These are phyloP conservation scores for Xylaria arbuscula DNA, from an alignment of 2,329 filamentous ascomycete genomes.

Conservation along the genomic window DNA sequence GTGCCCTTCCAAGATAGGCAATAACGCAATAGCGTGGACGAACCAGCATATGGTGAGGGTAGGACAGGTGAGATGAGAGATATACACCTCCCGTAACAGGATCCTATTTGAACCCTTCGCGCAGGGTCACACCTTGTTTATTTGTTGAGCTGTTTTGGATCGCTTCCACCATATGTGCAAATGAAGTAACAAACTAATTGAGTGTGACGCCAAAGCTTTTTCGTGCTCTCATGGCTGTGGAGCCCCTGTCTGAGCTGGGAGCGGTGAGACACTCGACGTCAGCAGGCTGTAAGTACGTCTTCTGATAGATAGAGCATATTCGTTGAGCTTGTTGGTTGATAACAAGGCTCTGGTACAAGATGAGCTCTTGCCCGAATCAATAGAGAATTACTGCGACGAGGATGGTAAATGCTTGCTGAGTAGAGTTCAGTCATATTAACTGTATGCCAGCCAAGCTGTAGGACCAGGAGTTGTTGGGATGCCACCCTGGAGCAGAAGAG, in stretches of 20 bases:
- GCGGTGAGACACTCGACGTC: background rate
- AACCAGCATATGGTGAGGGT: constrained; percentile 13
- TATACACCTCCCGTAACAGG: constrained; percentile 12
- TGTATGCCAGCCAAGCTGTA: constrained; percentile 1
- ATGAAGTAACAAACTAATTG: constrained; percentile 14
- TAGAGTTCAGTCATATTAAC: background rate
- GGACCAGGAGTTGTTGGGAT: background rate
- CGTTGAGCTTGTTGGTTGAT: constrained; percentile 2
- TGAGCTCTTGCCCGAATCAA: background rate
- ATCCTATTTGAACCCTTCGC: constrained; percentile 11
- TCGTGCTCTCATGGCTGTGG: constrained; percentile 19
- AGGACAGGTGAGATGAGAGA: constrained; percentile 18
- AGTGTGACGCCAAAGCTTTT: constrained; percentile 10
- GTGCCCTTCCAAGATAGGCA: constrained; percentile 22
- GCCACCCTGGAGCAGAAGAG: constrained; percentile 1
- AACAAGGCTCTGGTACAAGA: background rate
- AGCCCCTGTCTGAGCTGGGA: constrained; percentile 8
- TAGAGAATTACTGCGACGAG: background rate
- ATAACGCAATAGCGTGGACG: constrained; percentile 18
- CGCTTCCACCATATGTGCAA: constrained; percentile 11
- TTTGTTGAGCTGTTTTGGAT: constrained; percentile 10
- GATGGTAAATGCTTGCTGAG: background rate
- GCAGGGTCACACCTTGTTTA: constrained; percentile 10
- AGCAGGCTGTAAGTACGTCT: background rate
- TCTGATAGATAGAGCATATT: background rate